A percentile compares a stretch with the other conserved stretches of the same genome.
phyloP scores from a whole-genome alignment of 2,329 filamentous ascomycete genomes.

The Pseudopithomyces maydicus region DNA sequence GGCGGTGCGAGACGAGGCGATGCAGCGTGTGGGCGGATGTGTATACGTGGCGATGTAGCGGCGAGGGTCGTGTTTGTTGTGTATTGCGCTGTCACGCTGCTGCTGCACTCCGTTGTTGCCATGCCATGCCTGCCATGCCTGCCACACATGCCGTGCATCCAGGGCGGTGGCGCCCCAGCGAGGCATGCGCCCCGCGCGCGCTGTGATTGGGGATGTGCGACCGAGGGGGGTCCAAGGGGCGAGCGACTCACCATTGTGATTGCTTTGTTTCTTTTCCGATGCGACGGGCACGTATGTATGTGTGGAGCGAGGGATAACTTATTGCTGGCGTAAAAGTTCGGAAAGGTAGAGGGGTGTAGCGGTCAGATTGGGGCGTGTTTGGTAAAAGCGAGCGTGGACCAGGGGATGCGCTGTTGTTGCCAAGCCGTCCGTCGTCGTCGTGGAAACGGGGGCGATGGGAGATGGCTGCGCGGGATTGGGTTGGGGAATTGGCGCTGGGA shows the following conservation, averaged over 20 bases:
- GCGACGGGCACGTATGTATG: not conserved
- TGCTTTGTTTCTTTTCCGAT: not conserved
- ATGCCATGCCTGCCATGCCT: not conserved
- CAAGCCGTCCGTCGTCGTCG: slow-evolving; percentile 18
- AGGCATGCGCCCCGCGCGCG: slow-evolving; percentile 3
- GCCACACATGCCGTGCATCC: too few relatives aligned
- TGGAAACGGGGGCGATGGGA: slow-evolving; percentile 16
- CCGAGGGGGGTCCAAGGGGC: not conserved
- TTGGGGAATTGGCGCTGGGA: too few relatives aligned
- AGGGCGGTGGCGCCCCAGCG: not conserved
- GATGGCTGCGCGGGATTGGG: not conserved
- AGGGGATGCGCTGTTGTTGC: slow-evolving; percentile 27
- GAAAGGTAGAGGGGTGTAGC: slow-evolving; percentile 16
- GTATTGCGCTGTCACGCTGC: not conserved
- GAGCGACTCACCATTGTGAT: slow-evolving; percentile 11
- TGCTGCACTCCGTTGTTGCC: not conserved
- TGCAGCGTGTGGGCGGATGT: not conserved
- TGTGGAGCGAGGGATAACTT: not conserved
- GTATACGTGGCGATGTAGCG: not conserved
- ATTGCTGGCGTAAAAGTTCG: slow-evolving; percentile 12
- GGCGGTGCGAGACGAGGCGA: not conserved
- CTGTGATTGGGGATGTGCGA: not conserved
- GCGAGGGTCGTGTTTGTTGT: not conserved
- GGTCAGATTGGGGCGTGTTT: slow-evolving; percentile 22
- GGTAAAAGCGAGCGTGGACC: slow-evolving; percentile 25